Evolutionary conservation across 2,329 filamentous ascomycete species (phyloP).

Genomic region (Xylariaceae sp.): DNA sequence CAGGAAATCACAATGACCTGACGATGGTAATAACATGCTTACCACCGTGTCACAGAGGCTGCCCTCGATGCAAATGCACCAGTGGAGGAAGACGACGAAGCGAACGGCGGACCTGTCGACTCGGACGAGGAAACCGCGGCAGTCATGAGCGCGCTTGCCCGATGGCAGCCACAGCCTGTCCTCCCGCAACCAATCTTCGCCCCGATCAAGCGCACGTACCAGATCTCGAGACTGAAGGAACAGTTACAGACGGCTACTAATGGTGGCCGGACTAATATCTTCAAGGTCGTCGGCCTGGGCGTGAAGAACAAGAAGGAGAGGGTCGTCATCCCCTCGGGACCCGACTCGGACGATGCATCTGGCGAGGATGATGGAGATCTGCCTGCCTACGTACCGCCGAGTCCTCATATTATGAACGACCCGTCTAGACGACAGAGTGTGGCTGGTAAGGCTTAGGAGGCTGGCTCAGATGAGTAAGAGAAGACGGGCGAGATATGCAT

Average conservation of each 20-base stretch:
- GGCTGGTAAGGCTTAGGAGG: no score
- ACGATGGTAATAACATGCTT: background rate
- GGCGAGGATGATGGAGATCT: conserved; percentile 43
- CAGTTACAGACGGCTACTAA: conserved; percentile 66
- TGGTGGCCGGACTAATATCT: conserved; percentile 63
- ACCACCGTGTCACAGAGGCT: conserved; percentile 60
- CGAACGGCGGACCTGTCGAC: conserved; percentile 77
- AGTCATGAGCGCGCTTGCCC: conserved; percentile 77
- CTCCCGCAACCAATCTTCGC: conserved; percentile 62
- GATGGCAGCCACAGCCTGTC: conserved; percentile 76
- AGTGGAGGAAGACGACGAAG: conserved; percentile 79
- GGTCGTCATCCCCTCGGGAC: conserved; percentile 40
- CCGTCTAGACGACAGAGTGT: no score
- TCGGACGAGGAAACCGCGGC: conserved; percentile 90
- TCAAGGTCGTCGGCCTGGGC: conserved; percentile 57
- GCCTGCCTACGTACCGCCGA: no score
- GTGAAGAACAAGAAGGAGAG: conserved; percentile 52
- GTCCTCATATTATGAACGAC: no score
- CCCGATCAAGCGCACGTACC: conserved; percentile 62
- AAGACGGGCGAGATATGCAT: no score
- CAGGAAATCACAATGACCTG: background rate
- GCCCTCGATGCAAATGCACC: conserved; percentile 93
- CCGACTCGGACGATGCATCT: conserved; percentile 53
- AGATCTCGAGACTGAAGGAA: conserved; percentile 61
- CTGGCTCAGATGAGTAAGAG: no score